Percentiles rank a stretch among this genome's conserved stretches.
These are phyloP conservation scores for Chrysoporthe deuterocubensis DNA, from an alignment of 2,329 filamentous ascomycete genomes.

Conservation along the genomic window DNA sequence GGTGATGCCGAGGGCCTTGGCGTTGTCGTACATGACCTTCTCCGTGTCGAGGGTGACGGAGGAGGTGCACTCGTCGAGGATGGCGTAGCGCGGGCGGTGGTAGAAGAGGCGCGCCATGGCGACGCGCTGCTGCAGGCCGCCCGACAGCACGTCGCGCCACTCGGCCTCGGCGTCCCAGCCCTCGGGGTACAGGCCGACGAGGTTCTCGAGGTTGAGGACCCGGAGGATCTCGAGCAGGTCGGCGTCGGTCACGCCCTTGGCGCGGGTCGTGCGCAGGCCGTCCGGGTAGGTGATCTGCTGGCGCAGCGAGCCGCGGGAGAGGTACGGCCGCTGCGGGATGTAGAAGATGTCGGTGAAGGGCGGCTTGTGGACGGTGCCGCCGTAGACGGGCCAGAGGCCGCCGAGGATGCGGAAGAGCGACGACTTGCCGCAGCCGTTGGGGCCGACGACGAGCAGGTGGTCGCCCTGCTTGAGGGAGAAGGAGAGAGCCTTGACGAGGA, in stretches of 20 bases:
- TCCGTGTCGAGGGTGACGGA: slow-evolving; percentile 95
- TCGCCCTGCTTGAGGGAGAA: slow-evolving; percentile 87
- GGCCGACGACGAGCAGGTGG: slow-evolving; percentile 91
- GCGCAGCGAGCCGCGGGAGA: slow-evolving; percentile 87
- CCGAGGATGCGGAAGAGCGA: slow-evolving; percentile 95
- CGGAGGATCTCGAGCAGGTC: slow-evolving; percentile 79
- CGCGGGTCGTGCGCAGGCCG: slow-evolving; percentile 81
- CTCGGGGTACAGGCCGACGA: slow-evolving; percentile 74
- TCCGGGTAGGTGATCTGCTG: slow-evolving; percentile 98
- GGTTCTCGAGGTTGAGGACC: slow-evolving; percentile 79
- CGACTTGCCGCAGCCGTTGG: slow-evolving; percentile 96
- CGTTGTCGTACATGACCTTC: slow-evolving; percentile 95
- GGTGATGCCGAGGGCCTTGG: slow-evolving; percentile 88
- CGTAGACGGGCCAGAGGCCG: slow-evolving; percentile 96
- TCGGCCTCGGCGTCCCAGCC: slow-evolving; percentile 95
- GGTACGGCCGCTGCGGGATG: slow-evolving; percentile 93
- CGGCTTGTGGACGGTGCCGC: slow-evolving; percentile 89
- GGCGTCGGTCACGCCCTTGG: slow-evolving; percentile 79
- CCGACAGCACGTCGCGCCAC: slow-evolving; percentile 93
- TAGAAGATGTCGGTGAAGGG: slow-evolving; percentile 95
- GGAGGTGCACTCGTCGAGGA: slow-evolving; percentile 95
- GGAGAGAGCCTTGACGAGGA: slow-evolving; percentile 82
- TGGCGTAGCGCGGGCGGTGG: slow-evolving; percentile 89
- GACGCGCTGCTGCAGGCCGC: slow-evolving; percentile 91
- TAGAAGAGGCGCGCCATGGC: slow-evolving; percentile 97